These are phyloP conservation scores for Entophlyctis luteolus DNA, from an alignment of 192 early-diverging fungal species.

Conservation along the genomic window DNA sequence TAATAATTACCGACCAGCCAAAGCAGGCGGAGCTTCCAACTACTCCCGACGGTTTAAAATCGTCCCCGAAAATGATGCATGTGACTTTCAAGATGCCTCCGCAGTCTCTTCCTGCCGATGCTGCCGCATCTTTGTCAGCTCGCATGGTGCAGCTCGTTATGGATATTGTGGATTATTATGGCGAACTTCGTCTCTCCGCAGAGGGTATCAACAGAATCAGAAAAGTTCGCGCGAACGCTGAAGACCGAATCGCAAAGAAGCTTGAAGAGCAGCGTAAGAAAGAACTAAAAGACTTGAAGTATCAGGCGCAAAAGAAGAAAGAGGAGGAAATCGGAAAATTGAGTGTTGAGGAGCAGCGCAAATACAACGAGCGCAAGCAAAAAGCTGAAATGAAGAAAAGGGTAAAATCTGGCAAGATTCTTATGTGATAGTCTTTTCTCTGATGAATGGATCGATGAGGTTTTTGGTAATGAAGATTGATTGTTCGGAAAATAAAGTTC, in stretches of 20 bases:
- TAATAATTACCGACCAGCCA: constrained; percentile 57
- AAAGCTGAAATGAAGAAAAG: constrained; percentile 67
- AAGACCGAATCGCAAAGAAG: constrained; percentile 58
- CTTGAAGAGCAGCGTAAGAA: constrained; percentile 67
- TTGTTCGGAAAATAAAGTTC: no score
- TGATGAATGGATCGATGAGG: no score
- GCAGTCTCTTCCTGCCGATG: constrained; percentile 16
- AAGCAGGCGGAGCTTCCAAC: constrained; percentile 49
- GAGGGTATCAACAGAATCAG: constrained; percentile 49
- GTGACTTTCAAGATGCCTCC: constrained; percentile 30
- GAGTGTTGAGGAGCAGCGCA: constrained; percentile 76
- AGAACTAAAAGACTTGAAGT: constrained; percentile 62
- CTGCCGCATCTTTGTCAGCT: background rate
- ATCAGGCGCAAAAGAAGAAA: constrained; percentile 63
- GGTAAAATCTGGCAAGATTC: constrained; percentile 52
- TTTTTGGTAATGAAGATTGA: no score
- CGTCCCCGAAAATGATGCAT: constrained; percentile 30
- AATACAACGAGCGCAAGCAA: constrained; percentile 78
- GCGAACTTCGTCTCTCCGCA: constrained; percentile 14
- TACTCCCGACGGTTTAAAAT: constrained; percentile 47
- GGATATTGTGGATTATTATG: constrained; percentile 45
- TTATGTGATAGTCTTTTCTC: constrained; percentile 18
- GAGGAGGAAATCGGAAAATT: constrained; percentile 64
- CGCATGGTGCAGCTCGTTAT: constrained; percentile 28
- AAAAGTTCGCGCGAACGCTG: constrained; percentile 64